phyloP scores from a whole-genome alignment of 1,284 basidiomycete species.

The Sporisorium sorghi region DNA sequence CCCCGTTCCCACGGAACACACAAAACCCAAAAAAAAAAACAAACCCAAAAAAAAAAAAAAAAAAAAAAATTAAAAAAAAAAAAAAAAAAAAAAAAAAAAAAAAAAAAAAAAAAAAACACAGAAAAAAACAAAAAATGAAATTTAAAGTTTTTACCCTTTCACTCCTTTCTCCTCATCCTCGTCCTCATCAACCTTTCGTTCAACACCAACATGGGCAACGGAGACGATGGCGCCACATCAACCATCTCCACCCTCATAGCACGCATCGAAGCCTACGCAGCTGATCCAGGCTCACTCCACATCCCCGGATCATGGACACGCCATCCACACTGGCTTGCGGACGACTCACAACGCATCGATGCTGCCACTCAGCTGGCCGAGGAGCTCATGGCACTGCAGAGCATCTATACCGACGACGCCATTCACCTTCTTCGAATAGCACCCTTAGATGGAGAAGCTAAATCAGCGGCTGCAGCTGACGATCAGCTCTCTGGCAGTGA shows the following conservation, averaged over 20 bases:
- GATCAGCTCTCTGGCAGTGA: constrained; percentile 9
- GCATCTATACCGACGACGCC: constrained; percentile 62
- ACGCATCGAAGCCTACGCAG: constrained; percentile 30
- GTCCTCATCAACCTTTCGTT: background rate
- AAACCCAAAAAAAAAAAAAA: background rate
- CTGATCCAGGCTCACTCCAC: constrained; percentile 19
- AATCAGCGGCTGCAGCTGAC: background rate
- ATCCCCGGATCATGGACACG: constrained; percentile 23
- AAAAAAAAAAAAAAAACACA: too few relatives aligned
- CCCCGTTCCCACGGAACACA: too few relatives aligned
- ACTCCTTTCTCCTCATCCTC: background rate
- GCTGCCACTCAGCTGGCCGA: constrained; percentile 53
- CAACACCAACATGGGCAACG: constrained; percentile 18
- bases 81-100: too few relatives aligned
- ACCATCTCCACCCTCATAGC: constrained; percentile 31
- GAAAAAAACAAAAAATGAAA: too few relatives aligned
- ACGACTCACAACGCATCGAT: constrained; percentile 25
- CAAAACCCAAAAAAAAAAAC: background rate
- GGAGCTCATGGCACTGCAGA: constrained; percentile 61
- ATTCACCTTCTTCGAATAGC: constrained; percentile 40
- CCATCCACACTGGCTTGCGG: constrained; percentile 27
- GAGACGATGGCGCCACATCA: constrained; percentile 10
- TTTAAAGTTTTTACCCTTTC: too few relatives aligned
- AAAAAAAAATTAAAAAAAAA: too few relatives aligned
- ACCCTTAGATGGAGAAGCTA: background rate